These are phyloP conservation scores for Sorghum bicolor DNA, from an alignment of 176 grass and related monocot species.

Conservation along the genomic window Sorghum_bicolor_NCBIv3 NC_012874.2:4693501-4694000, in stretches of 20 bases:
- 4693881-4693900: background rate
- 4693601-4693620: background rate
- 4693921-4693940: background rate
- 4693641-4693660: background rate
- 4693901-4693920: background rate
- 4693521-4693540: conserved; percentile 31
- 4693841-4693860: background rate
- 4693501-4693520: conserved; percentile 52
- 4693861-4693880: background rate
- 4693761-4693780: conserved; percentile 3
- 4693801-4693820: background rate
- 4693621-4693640: background rate
- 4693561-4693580: background rate
- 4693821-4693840: background rate
- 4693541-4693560: background rate
- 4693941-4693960: background rate
- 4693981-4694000: background rate
- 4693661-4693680: background rate
- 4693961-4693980: background rate
- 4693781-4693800: background rate
- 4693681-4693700: background rate
- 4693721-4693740: background rate
- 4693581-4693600: background rate
- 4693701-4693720: background rate
- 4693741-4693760: background rate